Evolutionary conservation across 2,329 filamentous ascomycete genomes (phyloP).

Genomic region (Alternaria burnsii): DNA sequence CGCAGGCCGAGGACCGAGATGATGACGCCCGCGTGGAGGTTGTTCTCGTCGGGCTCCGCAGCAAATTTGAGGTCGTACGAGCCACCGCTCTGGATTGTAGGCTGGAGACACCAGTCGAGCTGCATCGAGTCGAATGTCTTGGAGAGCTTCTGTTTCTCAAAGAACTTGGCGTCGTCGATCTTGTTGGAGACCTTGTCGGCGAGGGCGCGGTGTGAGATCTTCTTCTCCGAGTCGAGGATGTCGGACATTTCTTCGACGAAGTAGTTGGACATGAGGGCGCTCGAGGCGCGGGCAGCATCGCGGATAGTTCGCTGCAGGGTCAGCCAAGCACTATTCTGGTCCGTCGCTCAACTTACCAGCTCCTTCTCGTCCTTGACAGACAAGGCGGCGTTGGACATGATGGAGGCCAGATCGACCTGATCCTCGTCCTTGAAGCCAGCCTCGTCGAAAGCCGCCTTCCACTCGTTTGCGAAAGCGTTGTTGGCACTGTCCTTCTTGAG

Average conservation of each 20-base stretch:
- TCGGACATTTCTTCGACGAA: slow-evolving; percentile 99
- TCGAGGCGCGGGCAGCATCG: slow-evolving; percentile 91
- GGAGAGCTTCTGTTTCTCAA: slow-evolving; percentile 85
- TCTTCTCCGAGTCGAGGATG: slow-evolving; percentile 95
- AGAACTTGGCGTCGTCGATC: slow-evolving; percentile 93
- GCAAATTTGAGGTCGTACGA: slow-evolving; percentile 90
- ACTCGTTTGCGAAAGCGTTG: slow-evolving; percentile 94
- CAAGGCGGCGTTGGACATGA: slow-evolving; percentile 83
- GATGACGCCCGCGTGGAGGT: slow-evolving; percentile 90
- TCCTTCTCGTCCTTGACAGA: slow-evolving; percentile 95
- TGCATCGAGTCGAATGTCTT: slow-evolving; percentile 86
- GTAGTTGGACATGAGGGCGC: slow-evolving; percentile 92
- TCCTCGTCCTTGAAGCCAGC: slow-evolving; percentile 81
- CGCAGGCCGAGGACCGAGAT: slow-evolving; percentile 89
- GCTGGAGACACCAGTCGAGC: slow-evolving; percentile 92
- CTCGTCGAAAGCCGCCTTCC: slow-evolving; percentile 83
- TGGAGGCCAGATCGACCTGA: slow-evolving; percentile 83
- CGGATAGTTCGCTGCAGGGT: slow-evolving; percentile 78
- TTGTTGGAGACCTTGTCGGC: slow-evolving; percentile 90
- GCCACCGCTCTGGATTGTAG: slow-evolving; percentile 92
- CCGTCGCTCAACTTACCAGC: slow-evolving; percentile 61
- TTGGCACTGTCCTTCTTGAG: slow-evolving; percentile 83
- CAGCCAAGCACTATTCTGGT: neutral
- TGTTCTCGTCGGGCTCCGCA: slow-evolving; percentile 78
- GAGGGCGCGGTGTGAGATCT: slow-evolving; percentile 87